A percentile compares a stretch with the other conserved stretches of the same genome.
Evolutionary conservation across 495 filamentous ascomycete genomes (phyloP).

Genomic region (Annulohypoxylon bovei): DNA sequence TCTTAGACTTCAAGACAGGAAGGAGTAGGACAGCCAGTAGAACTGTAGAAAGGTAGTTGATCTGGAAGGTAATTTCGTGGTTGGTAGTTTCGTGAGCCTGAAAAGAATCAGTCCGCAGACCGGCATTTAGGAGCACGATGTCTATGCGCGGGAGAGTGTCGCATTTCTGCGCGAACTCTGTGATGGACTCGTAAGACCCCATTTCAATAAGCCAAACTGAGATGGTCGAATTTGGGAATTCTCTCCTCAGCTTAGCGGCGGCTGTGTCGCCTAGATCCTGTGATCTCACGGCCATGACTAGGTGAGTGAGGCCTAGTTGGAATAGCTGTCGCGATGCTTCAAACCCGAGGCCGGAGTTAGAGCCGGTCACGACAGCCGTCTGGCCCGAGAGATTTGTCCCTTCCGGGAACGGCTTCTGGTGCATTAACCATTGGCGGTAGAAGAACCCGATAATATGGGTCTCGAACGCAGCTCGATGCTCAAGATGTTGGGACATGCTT

Average conservation of each 20-base stretch:
- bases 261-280: slow-evolving; percentile 56
- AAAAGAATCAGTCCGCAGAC: slow-evolving; percentile 49
- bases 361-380: slow-evolving; percentile 63
- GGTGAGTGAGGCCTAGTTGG: slow-evolving; percentile 52
- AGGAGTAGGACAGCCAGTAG: slow-evolving; percentile 59
- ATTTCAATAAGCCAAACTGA: slow-evolving; percentile 65
- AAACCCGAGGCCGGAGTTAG: slow-evolving; percentile 65
- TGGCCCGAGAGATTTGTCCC: slow-evolving; percentile 48
- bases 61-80: slow-evolving; percentile 54
- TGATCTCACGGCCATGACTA: slow-evolving; percentile 66
- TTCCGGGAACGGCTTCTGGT: slow-evolving; percentile 34
- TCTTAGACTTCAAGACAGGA: slow-evolving; percentile 54
- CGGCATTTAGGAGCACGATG: slow-evolving; percentile 62
- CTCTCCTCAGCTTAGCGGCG: slow-evolving; percentile 48
- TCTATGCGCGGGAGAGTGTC: slow-evolving; percentile 54
- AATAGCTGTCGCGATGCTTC: slow-evolving; percentile 61
- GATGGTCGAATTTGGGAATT: slow-evolving; percentile 46
- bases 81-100: slow-evolving; percentile 49
- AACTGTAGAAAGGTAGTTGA: slow-evolving; percentile 57
- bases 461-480: slow-evolving; percentile 31
- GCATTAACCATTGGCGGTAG: slow-evolving; percentile 39
- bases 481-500: slow-evolving; percentile 40
- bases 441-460: slow-evolving; percentile 30
- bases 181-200: slow-evolving; percentile 55
- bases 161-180: slow-evolving; percentile 53